phyloP scores from a whole-genome alignment of 768 basidiomycete genomes.

The Artomyces pyxidatus region DNA sequence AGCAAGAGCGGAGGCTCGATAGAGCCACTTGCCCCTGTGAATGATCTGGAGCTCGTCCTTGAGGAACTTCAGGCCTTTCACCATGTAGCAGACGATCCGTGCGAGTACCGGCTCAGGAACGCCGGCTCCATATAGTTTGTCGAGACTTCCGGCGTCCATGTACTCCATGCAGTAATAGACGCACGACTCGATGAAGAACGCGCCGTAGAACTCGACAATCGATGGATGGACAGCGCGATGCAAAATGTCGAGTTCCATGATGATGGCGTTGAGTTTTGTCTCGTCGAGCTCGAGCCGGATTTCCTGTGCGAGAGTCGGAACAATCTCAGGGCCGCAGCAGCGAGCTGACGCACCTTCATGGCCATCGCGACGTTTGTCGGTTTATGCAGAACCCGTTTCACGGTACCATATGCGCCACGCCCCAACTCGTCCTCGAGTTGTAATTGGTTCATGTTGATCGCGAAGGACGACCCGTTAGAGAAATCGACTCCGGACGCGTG shows the following conservation, averaged over 20 bases:
- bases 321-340: neutral
- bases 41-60: slow-evolving; percentile 92
- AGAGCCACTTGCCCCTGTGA: slow-evolving; percentile 47
- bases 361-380: slow-evolving; percentile 97
- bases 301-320: slow-evolving; percentile 50
- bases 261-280: slow-evolving; percentile 88
- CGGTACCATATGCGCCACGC: slow-evolving; percentile 94
- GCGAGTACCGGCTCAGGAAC: slow-evolving; percentile 75
- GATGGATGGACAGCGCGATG: slow-evolving; percentile 87
- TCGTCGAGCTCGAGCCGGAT: slow-evolving; percentile 94
- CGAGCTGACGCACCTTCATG: slow-evolving; percentile 71
- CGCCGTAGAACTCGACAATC: slow-evolving; percentile 98
- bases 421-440: slow-evolving; percentile 90
- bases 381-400: slow-evolving; percentile 89
- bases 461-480: slow-evolving; percentile 80
- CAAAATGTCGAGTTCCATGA: slow-evolving; percentile 97
- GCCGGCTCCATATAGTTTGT: slow-evolving; percentile 52
- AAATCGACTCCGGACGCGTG: slow-evolving; percentile 88
- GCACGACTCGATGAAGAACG: slow-evolving; percentile 99
- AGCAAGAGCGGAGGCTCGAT: neutral
- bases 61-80: slow-evolving; percentile 85
- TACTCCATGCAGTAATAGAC: slow-evolving; percentile 99
- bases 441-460: slow-evolving; percentile 93
- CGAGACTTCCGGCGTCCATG: slow-evolving; percentile 98
- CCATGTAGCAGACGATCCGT: slow-evolving; percentile 74